Conservation (phyloP, 768 basidiomycete genomes). For the Polyporus arcularius region DNA sequence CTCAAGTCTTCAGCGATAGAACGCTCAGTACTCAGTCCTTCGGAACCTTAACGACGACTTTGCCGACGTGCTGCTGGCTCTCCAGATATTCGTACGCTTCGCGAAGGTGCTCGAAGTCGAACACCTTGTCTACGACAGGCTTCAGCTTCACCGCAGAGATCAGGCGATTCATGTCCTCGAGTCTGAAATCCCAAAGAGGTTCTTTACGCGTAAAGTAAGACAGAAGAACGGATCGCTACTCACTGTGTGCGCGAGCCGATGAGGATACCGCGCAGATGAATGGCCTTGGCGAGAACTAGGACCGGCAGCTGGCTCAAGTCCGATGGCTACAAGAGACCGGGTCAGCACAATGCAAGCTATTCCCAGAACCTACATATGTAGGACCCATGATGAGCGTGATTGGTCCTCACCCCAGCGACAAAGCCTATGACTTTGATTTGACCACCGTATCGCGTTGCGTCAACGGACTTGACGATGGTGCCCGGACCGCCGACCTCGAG, state of each 20-base stretch:
- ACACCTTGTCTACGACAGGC: conserved; percentile 59
- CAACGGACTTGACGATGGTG: conserved; percentile 48
- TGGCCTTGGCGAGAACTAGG: conserved; percentile 21
- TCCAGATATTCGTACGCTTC: conserved; percentile 55
- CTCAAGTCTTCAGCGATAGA: no score
- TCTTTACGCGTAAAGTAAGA: conserved; percentile 25
- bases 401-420: conserved; percentile 41
- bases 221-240: conserved; percentile 28
- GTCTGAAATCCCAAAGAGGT: conserved; percentile 32
- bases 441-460: conserved; percentile 42
- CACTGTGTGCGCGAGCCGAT: conserved; percentile 63
- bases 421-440: conserved; percentile 52
- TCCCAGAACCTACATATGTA: background rate
- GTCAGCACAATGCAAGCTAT: background rate
- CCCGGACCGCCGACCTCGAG: conserved; percentile 56
- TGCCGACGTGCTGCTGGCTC: conserved; percentile 60
- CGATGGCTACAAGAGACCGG: conserved; percentile 1
- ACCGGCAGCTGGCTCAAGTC: conserved; percentile 23
- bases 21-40: conserved; percentile 13
- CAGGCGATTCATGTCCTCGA: conserved; percentile 53
- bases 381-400: no score
- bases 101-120: conserved; percentile 53
- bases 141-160: conserved; percentile 45
- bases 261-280: conserved; percentile 51
- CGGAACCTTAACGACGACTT: conserved; percentile 56